Base-by-base conservation (phyloP, 164 flowering plant genomes). In the Nelumbo lutea region DNA sequence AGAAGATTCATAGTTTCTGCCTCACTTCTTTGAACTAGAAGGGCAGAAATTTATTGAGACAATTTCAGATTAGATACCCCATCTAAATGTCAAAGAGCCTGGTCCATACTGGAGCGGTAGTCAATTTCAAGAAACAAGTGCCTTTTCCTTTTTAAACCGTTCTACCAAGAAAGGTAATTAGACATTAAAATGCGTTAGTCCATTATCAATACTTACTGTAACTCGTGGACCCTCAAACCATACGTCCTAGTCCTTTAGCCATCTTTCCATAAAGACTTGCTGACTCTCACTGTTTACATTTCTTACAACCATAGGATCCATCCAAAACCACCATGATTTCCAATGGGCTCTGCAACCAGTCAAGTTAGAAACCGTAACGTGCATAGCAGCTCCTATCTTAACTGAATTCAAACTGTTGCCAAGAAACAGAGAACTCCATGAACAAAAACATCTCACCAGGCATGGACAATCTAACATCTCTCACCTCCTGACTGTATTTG, bases 391-490 rank as follows among this genome's bases (percentile, higher is more conserved):
- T 85, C 96, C 71, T 85, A 42, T 81, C 83, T 70, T 89, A 89
- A 51, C 84, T 86, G 53, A 70, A 72, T 70, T 81, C 96, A 52
- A 69, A 80, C 39, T 94, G 92, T 77, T 73, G 68, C 68, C 87
- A 78, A 68, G 91, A 90, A 73, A 85, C 92, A 46, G 90, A 91
- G 65, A 85, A 73, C 65, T 85, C 97, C 69, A 66, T 91, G 61
- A 82, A 70, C 68, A 67, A 91, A 59, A 77, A 86, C 84, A 73
- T 94, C 61, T 77, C 89, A 0, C 65, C 68, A 53, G 56, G 71
- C 62, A 76, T 71, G 45, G 85, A 83, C 59, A 61, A 67, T 77
- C 62, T 77, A 62, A 45, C 60, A 2, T 94, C 67, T 73, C 88
- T 58, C 76, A 79, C 9, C 60, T 90, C 70, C 83, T 94, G 9